Base-by-base conservation (phyloP, 495 filamentous ascomycete genomes). In the Oleoguttula mirabilis region DNA sequence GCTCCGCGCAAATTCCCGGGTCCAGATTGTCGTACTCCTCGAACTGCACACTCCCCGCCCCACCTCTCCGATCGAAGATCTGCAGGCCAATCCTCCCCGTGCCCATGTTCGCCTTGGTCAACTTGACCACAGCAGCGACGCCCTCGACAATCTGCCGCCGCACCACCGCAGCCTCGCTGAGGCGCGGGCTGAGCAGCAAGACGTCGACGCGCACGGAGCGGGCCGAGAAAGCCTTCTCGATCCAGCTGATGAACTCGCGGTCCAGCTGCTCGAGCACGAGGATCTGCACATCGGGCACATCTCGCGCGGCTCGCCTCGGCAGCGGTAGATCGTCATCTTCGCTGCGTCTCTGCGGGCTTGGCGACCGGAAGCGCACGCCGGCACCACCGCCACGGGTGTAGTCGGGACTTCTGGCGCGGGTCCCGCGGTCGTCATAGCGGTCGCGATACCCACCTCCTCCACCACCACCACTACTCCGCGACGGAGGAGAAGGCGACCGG, bases 281-380 rank as follows among this genome's bases (percentile, higher is more conserved):
- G 20, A 95, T 71, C 53, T 94, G 88, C 20, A 96, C 82, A 52
- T 96, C 90, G 3, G 90, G 90, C 16, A 96, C 76, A 45, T 94
- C 77, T 39, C 71, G 64, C 1, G 82, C 75, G 36, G 73, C 71
- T 45, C 88, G 75, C 45, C 78, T 69, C 19, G 87, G 83, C 15
- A 94, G 70, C 12, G 79, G 79, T 3, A 83, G 63, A 30, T 76
- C 71, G 17, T 68, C 66, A 49, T 81, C 80, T 6, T 51, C 37
- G 21, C 17, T 39, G 14, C 41, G 16, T 8, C 45, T 12, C 21
- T 10, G 7, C 16, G 81, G 82, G 48, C 76, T 85, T 1, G 74
- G 74, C 42, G 75, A 84, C 41, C 82, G 69, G 55, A 83, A 86
- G 27, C 76, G 64, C 19, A 71, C 67, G 38, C 71, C 66, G 24